These are phyloP conservation scores for Crithidia fasciculata DNA, from an alignment of 208 protist species.

Conservation along the genomic window DNA sequence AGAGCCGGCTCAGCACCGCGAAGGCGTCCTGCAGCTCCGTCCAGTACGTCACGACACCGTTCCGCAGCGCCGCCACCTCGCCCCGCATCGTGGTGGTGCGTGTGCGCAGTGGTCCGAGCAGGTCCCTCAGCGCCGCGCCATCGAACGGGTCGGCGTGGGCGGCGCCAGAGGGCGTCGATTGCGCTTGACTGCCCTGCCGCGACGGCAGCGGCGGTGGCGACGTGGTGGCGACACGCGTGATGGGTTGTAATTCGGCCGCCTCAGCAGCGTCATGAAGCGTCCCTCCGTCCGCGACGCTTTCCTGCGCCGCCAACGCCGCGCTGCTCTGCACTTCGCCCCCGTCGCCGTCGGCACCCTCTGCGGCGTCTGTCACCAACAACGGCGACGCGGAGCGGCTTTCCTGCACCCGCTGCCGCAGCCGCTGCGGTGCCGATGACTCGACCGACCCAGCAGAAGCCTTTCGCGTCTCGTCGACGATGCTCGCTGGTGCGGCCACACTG, in stretches of 20 bases:
- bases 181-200: neutral
- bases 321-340: slow-evolving; percentile 19
- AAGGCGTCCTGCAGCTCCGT: slow-evolving; percentile 23
- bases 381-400: slow-evolving; percentile 10
- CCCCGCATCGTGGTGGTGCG: neutral
- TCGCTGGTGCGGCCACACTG: too few relatives aligned
- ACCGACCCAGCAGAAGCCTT: neutral
- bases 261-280: neutral
- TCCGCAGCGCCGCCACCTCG: slow-evolving; percentile 10
- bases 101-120: neutral
- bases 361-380: neutral
- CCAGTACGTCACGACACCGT: slow-evolving; percentile 9
- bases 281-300: neutral
- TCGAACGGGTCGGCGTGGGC: neutral
- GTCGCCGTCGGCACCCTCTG: neutral
- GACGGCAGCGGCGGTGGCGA: slow-evolving; percentile 1
- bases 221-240: neutral
- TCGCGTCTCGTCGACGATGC: too few relatives aligned
- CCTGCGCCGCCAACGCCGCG: neutral
- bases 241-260: neutral
- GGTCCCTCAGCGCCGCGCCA: neutral
- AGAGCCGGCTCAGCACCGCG: slow-evolving; percentile 1
- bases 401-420: slow-evolving; percentile 18
- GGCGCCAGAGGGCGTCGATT: neutral
- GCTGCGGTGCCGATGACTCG: neutral